These are phyloP conservation scores for Trichoderma afroharzianum DNA, from an alignment of 2,329 filamentous ascomycete species.

Conservation along the genomic window DNA sequence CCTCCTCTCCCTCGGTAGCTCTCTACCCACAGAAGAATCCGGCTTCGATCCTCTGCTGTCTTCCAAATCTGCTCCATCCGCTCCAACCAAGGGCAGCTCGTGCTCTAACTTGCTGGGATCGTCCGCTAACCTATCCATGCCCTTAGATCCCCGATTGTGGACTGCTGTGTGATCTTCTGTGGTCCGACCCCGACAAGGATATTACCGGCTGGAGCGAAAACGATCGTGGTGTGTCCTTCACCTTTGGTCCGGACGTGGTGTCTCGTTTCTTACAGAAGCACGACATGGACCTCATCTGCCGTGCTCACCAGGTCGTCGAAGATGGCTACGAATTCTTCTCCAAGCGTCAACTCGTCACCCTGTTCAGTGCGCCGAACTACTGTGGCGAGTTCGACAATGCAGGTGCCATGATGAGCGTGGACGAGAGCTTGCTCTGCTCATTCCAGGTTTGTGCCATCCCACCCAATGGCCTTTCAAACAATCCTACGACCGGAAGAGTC, in stretches of 20 bases:
- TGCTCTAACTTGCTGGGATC: not conserved
- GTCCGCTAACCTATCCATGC: constrained; percentile 16
- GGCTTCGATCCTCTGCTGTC: not conserved
- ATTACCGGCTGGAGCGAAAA: constrained; percentile 99
- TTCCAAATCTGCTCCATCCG: not conserved
- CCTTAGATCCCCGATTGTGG: constrained; percentile 95
- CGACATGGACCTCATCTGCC: constrained; percentile 99
- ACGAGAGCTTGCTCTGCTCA: constrained; percentile 95
- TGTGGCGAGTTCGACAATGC: constrained; percentile 99
- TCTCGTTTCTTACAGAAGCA: constrained; percentile 98
- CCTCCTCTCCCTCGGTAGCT: not conserved
- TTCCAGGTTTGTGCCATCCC: constrained; percentile 72
- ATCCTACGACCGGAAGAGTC: not conserved
- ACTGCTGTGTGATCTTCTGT: constrained; percentile 92
- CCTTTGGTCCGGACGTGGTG: constrained; percentile 95
- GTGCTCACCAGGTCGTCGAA: constrained; percentile 97
- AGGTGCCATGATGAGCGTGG: constrained; percentile 99
- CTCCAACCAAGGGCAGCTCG: not conserved
- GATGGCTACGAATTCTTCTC: constrained; percentile 99
- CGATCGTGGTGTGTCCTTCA: constrained; percentile 97
- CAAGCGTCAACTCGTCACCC: constrained; percentile 92
- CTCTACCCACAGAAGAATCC: not conserved
- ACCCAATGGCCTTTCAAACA: not conserved
- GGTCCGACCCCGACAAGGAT: constrained; percentile 99
- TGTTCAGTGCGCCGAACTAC: constrained; percentile 98